phyloP scores from a whole-genome alignment of 2,329 filamentous ascomycete species.

The Xylaria multiplex region DNA sequence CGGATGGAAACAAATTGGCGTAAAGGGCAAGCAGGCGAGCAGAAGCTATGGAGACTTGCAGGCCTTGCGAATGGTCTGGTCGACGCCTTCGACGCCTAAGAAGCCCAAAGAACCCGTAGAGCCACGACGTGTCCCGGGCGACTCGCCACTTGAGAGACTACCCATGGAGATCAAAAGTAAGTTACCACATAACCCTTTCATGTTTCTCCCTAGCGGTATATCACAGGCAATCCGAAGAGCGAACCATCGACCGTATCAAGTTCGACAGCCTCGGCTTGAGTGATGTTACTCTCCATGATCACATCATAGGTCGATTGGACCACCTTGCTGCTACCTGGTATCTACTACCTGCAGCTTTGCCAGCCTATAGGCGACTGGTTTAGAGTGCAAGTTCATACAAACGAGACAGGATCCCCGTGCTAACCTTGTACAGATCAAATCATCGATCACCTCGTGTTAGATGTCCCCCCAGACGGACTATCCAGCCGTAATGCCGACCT shows the following conservation, averaged over 20 bases:
- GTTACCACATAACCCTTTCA: slow-evolving; percentile 46
- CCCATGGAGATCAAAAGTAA: slow-evolving; percentile 77
- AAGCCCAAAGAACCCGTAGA: slow-evolving; percentile 47
- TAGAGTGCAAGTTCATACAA: slow-evolving; percentile 28
- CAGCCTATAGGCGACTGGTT: slow-evolving; percentile 29
- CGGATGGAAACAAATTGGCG: slow-evolving; percentile 71
- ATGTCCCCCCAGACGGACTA: slow-evolving; percentile 78
- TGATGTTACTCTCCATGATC: slow-evolving; percentile 19
- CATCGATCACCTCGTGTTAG: slow-evolving; percentile 77
- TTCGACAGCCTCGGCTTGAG: slow-evolving; percentile 6
- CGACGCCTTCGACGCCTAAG: slow-evolving; percentile 50
- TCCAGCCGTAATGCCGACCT: slow-evolving; percentile 81
- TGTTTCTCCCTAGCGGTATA: background rate
- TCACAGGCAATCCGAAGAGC: slow-evolving; percentile 16
- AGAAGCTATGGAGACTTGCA: slow-evolving; percentile 70
- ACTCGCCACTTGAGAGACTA: slow-evolving; percentile 71
- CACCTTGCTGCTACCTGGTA: background rate
- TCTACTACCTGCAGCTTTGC: background rate
- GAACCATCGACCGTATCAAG: slow-evolving; percentile 16
- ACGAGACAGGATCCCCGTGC: slow-evolving; percentile 3
- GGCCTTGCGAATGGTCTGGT: slow-evolving; percentile 65
- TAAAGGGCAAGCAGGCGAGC: slow-evolving; percentile 68
- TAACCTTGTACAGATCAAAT: slow-evolving; percentile 67
- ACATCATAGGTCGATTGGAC: slow-evolving; percentile 22
- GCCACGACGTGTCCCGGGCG: slow-evolving; percentile 54